A percentile compares a stretch with the other conserved stretches of the same genome.
These are phyloP conservation scores for Gamsiella multidivaricata DNA, from an alignment of 192 early-diverging fungal genomes.

Conservation along the genomic window DNA sequence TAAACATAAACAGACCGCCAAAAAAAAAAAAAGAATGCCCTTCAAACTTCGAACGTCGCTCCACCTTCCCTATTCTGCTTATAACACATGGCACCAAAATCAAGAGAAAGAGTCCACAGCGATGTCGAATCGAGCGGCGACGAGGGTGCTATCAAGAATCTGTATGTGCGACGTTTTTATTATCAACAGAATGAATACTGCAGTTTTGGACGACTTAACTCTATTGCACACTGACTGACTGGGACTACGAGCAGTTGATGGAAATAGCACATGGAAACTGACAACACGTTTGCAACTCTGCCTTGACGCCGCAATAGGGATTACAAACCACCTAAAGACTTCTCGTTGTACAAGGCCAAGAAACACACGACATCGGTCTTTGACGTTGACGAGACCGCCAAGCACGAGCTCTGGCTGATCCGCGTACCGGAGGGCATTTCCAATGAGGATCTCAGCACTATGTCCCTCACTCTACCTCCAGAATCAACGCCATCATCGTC, in stretches of 20 bases:
- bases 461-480: constrained; percentile 23
- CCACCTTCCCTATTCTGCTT: neutral
- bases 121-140: constrained; percentile 46
- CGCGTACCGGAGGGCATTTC: constrained; percentile 44
- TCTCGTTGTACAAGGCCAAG: constrained; percentile 33
- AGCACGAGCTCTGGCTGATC: constrained; percentile 50
- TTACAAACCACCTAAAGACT: constrained; percentile 45
- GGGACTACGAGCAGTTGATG: neutral
- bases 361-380: constrained; percentile 27
- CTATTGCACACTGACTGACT: too few relatives aligned
- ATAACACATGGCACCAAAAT: constrained; percentile 37
- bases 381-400: constrained; percentile 28
- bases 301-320: constrained; percentile 8
- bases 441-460: constrained; percentile 46
- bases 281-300: neutral
- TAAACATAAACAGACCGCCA: too few relatives aligned
- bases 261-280: neutral
- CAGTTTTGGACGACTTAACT: too few relatives aligned
- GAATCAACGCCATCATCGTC: constrained; percentile 9
- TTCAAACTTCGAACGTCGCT: too few relatives aligned
- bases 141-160: constrained; percentile 42
- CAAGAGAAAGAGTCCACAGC: constrained; percentile 32
- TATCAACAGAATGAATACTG: neutral
- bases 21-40: too few relatives aligned
- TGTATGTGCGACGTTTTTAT: constrained; percentile 15